Percentiles rank a stretch among this genome's conserved stretches.
Evolutionary conservation across 2,329 filamentous ascomycete genomes (phyloP).

Genomic region (Grosmannia clavigera): DNA sequence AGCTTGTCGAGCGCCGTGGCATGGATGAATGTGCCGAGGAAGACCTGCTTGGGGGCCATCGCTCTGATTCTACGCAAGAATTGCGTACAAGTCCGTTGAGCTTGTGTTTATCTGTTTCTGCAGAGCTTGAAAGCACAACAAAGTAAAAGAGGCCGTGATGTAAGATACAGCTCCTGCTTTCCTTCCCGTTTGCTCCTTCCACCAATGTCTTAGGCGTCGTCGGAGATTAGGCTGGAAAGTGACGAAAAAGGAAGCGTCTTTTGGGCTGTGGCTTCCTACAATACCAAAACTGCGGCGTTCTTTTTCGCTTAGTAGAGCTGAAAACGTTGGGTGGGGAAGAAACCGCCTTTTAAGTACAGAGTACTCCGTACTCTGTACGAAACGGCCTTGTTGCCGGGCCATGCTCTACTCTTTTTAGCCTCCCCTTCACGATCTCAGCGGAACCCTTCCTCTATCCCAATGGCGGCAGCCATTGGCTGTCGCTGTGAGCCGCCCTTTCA

Average conservation of each 20-base stretch:
- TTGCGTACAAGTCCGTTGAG: neutral
- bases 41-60: constrained; percentile 28
- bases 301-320: too few relatives aligned
- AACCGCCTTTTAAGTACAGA: neutral
- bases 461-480: neutral
- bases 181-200: neutral
- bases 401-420: neutral
- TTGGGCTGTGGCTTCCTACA: too few relatives aligned
- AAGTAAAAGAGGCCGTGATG: neutral
- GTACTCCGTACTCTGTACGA: too few relatives aligned
- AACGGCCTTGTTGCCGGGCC: neutral
- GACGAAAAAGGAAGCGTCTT: neutral
- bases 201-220: neutral
- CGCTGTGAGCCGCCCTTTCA: neutral
- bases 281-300: too few relatives aligned
- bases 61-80: neutral
- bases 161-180: too few relatives aligned
- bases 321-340: neutral
- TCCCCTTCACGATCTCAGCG: neutral
- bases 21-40: constrained; percentile 44
- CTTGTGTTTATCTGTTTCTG: neutral
- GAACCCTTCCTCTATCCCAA: too few relatives aligned
- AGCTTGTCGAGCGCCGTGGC: constrained; percentile 34
- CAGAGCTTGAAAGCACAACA: neutral
- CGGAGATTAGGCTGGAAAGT: neutral